Evolutionary conservation across 192 early-diverging fungal genomes (phyloP).

Genomic region (Geranomyces michiganensis): DNA sequence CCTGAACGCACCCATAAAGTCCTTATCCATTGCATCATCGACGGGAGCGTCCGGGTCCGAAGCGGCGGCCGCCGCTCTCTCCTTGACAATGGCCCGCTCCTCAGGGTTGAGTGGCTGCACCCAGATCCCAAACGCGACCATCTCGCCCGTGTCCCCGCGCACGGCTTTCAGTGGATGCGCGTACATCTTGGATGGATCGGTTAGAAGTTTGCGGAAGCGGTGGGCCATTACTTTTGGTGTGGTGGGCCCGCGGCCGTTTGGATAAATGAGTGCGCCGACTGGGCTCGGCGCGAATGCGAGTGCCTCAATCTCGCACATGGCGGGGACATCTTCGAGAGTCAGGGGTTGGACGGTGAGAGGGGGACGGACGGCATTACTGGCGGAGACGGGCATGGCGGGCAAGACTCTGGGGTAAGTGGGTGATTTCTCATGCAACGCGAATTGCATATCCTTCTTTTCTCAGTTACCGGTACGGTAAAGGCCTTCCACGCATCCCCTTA

Average conservation of each 20-base stretch:
- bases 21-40: not conserved
- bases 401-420: too few relatives aligned
- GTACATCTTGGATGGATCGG: not conserved
- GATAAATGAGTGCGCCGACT: not conserved
- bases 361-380: not conserved
- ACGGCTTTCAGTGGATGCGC: constrained; percentile 4
- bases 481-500: too few relatives aligned
- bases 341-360: not conserved
- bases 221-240: not conserved
- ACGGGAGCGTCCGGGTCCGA: not conserved
- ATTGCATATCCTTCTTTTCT: too few relatives aligned
- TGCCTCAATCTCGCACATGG: not conserved
- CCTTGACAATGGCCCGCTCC: not conserved
- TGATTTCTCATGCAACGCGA: too few relatives aligned
- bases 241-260: not conserved
- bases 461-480: too few relatives aligned
- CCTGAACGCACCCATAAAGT: not conserved
- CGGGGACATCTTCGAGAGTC: not conserved
- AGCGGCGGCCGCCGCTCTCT: not conserved
- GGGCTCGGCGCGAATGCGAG: not conserved
- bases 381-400: too few relatives aligned
- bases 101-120: not conserved
- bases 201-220: not conserved
- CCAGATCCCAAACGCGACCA: constrained; percentile 1
- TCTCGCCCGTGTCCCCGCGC: not conserved